Conservation (phyloP, 2,329 filamentous ascomycete genomes). For the Pseudogymnoascus sp. region DNA sequence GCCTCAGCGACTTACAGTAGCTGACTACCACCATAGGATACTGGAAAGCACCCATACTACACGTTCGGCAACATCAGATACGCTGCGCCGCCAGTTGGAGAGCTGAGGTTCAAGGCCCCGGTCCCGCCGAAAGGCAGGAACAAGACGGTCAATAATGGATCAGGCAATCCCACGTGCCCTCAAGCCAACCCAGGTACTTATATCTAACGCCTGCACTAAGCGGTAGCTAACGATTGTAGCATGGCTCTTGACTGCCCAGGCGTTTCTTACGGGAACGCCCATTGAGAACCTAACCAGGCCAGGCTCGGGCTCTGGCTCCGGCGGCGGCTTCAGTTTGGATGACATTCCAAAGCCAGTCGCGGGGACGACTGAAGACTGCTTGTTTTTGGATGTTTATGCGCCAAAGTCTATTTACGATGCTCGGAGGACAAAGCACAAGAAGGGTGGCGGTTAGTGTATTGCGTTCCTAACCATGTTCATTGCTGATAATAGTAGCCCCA, state of each 20-base stretch:
- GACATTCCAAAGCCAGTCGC: conserved; percentile 13
- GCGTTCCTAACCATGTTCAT: neutral
- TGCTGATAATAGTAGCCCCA: conserved; percentile 28
- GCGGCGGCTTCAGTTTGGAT: conserved; percentile 9
- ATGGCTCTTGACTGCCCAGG: conserved; percentile 21
- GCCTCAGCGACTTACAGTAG: neutral
- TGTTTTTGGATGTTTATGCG: conserved; percentile 41
- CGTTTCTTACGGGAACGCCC: conserved; percentile 13
- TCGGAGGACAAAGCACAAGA: neutral
- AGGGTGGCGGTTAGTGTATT: conserved; percentile 16
- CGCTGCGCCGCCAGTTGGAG: conserved; percentile 37
- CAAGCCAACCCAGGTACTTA: conserved; percentile 25
- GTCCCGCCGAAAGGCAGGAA: conserved; percentile 25
- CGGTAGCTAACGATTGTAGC: conserved; percentile 1
- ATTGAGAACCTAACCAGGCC: conserved; percentile 1
- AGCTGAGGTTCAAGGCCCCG: conserved; percentile 38
- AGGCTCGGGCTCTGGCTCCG: neutral
- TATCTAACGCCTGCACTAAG: neutral
- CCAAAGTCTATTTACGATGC: conserved; percentile 33
- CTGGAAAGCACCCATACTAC: conserved; percentile 28
- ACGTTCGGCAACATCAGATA: conserved; percentile 39
- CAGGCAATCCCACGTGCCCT: conserved; percentile 28
- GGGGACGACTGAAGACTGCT: conserved; percentile 36
- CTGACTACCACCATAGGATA: conserved; percentile 16
- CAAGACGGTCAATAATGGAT: conserved; percentile 29